These are phyloP conservation scores for Lepiota subincarnata DNA, from an alignment of 768 basidiomycete species.

Conservation along the genomic window DNA sequence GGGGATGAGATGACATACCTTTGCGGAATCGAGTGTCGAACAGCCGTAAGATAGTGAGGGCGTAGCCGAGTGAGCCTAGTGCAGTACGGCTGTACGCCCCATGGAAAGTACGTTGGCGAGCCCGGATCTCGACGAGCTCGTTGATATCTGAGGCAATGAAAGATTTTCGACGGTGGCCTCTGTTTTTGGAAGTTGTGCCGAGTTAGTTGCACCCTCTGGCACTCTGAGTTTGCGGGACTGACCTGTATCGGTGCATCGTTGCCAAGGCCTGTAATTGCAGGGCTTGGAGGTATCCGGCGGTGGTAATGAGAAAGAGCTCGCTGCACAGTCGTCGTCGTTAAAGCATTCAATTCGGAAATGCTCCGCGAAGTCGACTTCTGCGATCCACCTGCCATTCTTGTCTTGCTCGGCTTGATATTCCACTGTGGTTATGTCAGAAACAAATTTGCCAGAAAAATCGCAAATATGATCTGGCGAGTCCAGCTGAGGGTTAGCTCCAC, in stretches of 20 bases:
- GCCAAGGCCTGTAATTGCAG: no score
- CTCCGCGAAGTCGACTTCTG: no score
- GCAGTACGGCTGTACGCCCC: slow-evolving; percentile 80
- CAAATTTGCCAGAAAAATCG: no score
- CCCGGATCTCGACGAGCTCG: slow-evolving; percentile 71
- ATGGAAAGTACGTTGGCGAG: slow-evolving; percentile 77
- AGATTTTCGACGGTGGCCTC: slow-evolving; percentile 38
- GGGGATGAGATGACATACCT: slow-evolving; percentile 42
- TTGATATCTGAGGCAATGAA: slow-evolving; percentile 50
- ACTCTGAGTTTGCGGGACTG: neutral
- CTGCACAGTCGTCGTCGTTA: no score
- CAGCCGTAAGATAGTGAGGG: slow-evolving; percentile 71
- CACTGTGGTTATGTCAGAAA: no score
- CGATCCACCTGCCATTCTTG: neutral
- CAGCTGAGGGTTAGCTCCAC: no score
- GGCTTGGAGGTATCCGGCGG: neutral
- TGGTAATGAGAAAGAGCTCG: neutral
- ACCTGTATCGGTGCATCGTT: slow-evolving; percentile 16
- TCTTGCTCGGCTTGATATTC: neutral
- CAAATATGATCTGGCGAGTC: no score
- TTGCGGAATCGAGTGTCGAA: slow-evolving; percentile 71
- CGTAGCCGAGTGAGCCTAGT: slow-evolving; percentile 67
- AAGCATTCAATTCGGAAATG: no score
- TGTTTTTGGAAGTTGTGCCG: slow-evolving; percentile 4
- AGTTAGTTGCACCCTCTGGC: neutral